These are phyloP conservation scores for Paecilomyces sp. DNA, from an alignment of 2,329 filamentous ascomycete genomes.

Conservation along the genomic window DNA sequence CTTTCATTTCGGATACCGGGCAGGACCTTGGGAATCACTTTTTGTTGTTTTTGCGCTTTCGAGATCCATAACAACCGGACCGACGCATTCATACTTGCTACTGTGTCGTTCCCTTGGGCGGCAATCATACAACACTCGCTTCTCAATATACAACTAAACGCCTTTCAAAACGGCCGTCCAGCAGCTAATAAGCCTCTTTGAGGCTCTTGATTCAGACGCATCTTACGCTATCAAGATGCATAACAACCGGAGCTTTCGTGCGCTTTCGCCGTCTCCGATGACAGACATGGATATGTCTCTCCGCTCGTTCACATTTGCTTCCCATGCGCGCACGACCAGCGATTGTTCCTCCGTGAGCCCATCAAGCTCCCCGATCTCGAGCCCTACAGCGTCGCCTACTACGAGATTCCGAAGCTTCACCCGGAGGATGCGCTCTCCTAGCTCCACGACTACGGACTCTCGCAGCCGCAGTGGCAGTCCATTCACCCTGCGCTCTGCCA, in stretches of 20 bases:
- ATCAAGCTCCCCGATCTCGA: constrained; percentile 21
- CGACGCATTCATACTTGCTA: background rate
- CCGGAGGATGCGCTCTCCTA: constrained; percentile 17
- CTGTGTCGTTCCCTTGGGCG: constrained; percentile 4
- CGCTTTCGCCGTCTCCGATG: constrained; percentile 15
- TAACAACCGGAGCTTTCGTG: constrained; percentile 5
- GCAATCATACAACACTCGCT: background rate
- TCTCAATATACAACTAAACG: background rate
- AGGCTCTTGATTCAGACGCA: constrained; percentile 9
- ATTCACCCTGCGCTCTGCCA: constrained; percentile 17
- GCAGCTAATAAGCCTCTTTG: constrained; percentile 13
- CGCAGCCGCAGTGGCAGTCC: constrained; percentile 23
- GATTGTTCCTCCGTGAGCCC: constrained; percentile 17
- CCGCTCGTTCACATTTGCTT: constrained; percentile 19
- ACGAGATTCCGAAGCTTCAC: constrained; percentile 16
- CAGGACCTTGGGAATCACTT: background rate
- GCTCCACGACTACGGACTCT: background rate
- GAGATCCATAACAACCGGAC: background rate
- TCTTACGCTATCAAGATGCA: constrained; percentile 5
- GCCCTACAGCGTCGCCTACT: constrained; percentile 22
- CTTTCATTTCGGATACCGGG: background rate
- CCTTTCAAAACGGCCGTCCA: constrained; percentile 10
- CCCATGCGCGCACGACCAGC: constrained; percentile 12
- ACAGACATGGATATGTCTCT: constrained; percentile 23
- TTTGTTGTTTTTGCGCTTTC: background rate